Conservation (phyloP, 1,284 basidiomycete species). For the Apiotrichum veenhuisii region DNA sequence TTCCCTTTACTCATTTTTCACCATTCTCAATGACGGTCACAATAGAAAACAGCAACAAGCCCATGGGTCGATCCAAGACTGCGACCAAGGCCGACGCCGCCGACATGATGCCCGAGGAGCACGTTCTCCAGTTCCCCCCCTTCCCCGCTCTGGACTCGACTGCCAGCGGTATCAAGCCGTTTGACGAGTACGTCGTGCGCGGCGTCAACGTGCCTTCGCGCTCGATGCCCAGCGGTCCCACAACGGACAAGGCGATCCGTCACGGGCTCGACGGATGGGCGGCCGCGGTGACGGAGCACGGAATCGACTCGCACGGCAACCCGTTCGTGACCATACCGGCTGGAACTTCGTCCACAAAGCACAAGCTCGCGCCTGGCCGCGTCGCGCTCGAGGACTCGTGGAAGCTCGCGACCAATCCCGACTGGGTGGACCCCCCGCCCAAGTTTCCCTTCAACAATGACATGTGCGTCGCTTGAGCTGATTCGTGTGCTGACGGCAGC, state of each 20-base stretch:
- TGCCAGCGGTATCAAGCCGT: neutral
- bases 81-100: neutral
- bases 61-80: neutral
- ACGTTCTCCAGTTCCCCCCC: neutral
- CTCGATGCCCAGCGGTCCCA: neutral
- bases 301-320: slow-evolving; percentile 8
- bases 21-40: neutral
- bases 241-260: slow-evolving; percentile 1
- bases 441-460: slow-evolving; percentile 23
- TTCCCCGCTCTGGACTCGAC: neutral
- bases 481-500: slow-evolving; percentile 12
- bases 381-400: slow-evolving; percentile 25
- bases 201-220: neutral
- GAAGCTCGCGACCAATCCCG: slow-evolving; percentile 18
- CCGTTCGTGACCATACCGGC: slow-evolving; percentile 2
- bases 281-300: neutral
- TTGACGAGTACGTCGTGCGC: slow-evolving; percentile 4
- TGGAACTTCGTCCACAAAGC: neutral
- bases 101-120: neutral
- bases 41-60: neutral
- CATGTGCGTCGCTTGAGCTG: slow-evolving; percentile 18
- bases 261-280: slow-evolving; percentile 8
- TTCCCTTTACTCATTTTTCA: neutral
- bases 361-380: neutral
- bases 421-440: slow-evolving; percentile 30